Evolutionary conservation across 2,329 filamentous ascomycete species (phyloP), one percentile per base, ranked within the genome.

Genomic region (Fusarium napiforme): DNA sequence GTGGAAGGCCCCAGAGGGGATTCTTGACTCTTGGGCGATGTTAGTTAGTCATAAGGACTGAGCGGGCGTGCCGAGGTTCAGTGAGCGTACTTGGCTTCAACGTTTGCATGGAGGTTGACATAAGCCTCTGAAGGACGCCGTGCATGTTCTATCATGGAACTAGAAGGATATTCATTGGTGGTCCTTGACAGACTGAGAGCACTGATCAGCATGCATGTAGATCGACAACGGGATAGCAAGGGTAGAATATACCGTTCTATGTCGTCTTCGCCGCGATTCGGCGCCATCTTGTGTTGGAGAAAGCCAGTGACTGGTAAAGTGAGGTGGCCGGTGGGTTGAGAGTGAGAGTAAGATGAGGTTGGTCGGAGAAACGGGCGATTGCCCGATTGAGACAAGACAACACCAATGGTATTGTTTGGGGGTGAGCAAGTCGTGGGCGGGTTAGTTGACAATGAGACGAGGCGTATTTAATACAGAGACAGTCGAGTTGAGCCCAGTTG

Each of bases 1-100:
- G 69, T 79, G 88, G 83, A 56, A 90, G 84, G 42, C 88, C 89
- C 34, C 86, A 83, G 7, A 92, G 79, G 30, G 84, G 84, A 64
- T 85, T 85, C 74, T 83, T 83, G 78, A 85, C 85, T 71, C 83
- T 84, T 60, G 9, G 19, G 15, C 9, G 4, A 49, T 39, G 72
- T 79, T 47, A 78, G 77, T 47, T 47, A 78, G 77, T 47, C 36
- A 47, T 57, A 28, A 21, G 19, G 28, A 64, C 39, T 34, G 37
- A 1, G 19, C 23, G 19, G 39, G 18, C 18, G 30, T 21, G 19
- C 21, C 7, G 26, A 10, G 18, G 10, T 21, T 34, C 6, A 34
- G 47, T 28, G 43, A 16, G 79, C 83, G 30, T 78, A 86, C 85
- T 82, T 85, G 64, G 85, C 85, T 67, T 86, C 84, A 39, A 83